Evolutionary conservation across 2,329 filamentous ascomycete species (phyloP), one percentile per base, ranked within the genome.

Genomic region (Fusarium sp.): DNA sequence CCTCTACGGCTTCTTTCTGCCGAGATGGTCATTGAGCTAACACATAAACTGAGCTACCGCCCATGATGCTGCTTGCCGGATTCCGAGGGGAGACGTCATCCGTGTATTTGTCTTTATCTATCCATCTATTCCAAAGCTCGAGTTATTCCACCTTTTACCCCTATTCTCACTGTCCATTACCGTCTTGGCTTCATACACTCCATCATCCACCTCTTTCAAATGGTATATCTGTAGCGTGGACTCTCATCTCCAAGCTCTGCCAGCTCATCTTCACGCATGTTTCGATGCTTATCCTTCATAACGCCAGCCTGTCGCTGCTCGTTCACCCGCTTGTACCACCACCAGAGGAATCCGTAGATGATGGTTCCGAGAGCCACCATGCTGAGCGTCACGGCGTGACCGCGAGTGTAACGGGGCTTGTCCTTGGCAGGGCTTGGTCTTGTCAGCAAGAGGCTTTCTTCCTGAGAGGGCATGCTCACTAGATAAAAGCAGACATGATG

Each of bases 401-500:
- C 91, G 37, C 85, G 85, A 41, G 90, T 83, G 77, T 90, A 93
- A n/a, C 89, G 85, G 2, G 90, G 90, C 1, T 81, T 85, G 58
- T 91, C 88, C 0, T 69, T 65, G 14, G 79, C 83, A 6, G 85
- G 83, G 73, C 86, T 88, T 22, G n/a, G n/a, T 29, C 11, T 58
- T n/a, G 64, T 79, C 43, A 79, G 75, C 27, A 41, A 24, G 24
- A 20, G 5, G 6, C 45, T 33, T 27, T 6, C 50, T 5, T 20
- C 18, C 9, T 5, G 2, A 13, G 9, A 16, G 9, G 9, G 1
- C 20, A 16, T 48, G 77, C 82, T 75, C 66, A 84, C 83, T 88
- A 88, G 64, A 93, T 90, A 76, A 94, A 95, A 0, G 92, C 90
- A 5, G 92, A 88, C 91, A 94, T 92, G 73, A 95, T 92, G 3